A percentile compares a stretch with the other conserved stretches of the same genome.
phyloP scores from a whole-genome alignment of 306 rosid species.

The Casuarina cunninghamiana region DNA sequence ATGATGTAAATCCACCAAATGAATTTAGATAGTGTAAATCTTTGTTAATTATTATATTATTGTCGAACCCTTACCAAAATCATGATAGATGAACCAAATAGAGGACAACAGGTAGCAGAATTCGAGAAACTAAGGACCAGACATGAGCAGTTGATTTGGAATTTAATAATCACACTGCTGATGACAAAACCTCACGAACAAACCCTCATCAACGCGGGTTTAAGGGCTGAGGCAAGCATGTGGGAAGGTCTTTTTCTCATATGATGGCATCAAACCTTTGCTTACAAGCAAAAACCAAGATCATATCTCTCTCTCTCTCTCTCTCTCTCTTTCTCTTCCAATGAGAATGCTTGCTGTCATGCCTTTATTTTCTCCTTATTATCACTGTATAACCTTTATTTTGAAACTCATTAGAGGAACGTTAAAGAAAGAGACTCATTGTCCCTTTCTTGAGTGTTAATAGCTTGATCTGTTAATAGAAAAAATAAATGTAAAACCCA shows the following conservation, averaged over 20 bases:
- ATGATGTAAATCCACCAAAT: constrained; percentile 27
- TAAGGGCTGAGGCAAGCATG: background rate
- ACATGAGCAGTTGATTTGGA: constrained; percentile 29
- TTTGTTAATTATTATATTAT: background rate
- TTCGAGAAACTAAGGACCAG: constrained; percentile 4
- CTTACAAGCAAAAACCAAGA: constrained; percentile 21
- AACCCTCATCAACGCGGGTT: constrained; percentile 25
- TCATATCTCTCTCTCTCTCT: background rate
- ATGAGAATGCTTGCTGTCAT: no score
- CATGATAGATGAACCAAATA: constrained; percentile 38
- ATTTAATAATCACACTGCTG: constrained; percentile 16
- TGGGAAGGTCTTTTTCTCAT: constrained; percentile 5
- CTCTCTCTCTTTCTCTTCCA: no score
- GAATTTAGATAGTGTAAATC: constrained; percentile 5
- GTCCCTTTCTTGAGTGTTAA: no score
- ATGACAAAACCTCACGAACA: constrained; percentile 23
- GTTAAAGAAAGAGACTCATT: no score
- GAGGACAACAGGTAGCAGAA: constrained; percentile 33
- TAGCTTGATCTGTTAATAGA: no score
- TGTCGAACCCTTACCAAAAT: constrained; percentile 26
- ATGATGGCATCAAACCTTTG: constrained; percentile 33
- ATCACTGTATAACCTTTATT: no score
- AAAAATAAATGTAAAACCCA: no score
- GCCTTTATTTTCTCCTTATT: no score
- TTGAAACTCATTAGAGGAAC: no score